phyloP scores from a whole-genome alignment of 305 asterid species.

The Fraxinus platypoda region DNA sequence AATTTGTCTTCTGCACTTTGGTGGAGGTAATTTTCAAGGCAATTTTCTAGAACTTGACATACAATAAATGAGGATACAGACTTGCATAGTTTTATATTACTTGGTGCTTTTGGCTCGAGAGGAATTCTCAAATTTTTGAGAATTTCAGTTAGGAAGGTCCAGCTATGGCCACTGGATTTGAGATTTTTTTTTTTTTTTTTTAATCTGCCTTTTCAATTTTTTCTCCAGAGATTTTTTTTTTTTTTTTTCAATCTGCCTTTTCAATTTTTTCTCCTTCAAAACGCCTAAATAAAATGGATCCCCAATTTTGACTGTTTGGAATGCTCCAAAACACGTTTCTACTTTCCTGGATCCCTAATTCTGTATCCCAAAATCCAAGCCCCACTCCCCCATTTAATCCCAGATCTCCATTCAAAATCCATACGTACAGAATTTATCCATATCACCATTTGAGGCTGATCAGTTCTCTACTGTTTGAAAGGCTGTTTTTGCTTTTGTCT shows the following conservation, averaged over 20 bases:
- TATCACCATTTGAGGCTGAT: neutral
- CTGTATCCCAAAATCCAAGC: neutral
- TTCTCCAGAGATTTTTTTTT: neutral
- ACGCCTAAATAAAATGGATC: neutral
- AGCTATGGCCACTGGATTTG: neutral
- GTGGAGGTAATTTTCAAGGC: neutral
- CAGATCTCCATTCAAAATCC: neutral
- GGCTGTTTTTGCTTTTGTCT: neutral
- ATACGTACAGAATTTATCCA: neutral
- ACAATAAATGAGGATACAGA: neutral
- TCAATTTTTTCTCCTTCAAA: neutral
- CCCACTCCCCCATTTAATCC: neutral
- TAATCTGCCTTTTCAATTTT: neutral
- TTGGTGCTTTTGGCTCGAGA: neutral
- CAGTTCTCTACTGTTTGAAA: neutral
- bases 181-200: neutral
- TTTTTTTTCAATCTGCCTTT: neutral
- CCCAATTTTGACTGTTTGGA: neutral
- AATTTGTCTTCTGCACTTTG: neutral
- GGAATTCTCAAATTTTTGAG: neutral
- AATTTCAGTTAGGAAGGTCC: neutral
- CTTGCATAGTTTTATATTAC: neutral
- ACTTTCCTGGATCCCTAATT: neutral
- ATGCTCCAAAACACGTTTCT: neutral
- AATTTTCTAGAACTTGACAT: neutral